A percentile compares a stretch with the other conserved stretches of the same genome.
Conservation (phyloP, 2,329 filamentous ascomycete genomes). For the Botrytis elliptica region DNA sequence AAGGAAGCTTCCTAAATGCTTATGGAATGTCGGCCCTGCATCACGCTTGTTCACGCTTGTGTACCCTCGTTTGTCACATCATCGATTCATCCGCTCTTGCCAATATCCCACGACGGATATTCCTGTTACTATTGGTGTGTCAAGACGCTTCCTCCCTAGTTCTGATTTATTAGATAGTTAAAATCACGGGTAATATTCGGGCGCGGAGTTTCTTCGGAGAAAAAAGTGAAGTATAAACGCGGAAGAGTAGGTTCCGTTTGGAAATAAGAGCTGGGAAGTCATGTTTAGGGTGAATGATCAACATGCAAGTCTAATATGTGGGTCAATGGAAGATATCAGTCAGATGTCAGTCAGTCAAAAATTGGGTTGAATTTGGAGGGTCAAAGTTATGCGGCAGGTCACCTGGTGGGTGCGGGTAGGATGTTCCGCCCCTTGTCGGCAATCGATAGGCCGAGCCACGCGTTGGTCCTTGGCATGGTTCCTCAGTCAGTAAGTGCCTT, state of each 20-base stretch:
- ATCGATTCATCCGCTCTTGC: neutral
- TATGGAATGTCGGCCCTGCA: constrained; percentile 2
- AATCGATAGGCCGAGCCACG: neutral
- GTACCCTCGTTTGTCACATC: neutral
- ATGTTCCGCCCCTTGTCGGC: neutral
- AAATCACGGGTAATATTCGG: constrained; percentile 7
- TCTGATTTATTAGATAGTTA: neutral
- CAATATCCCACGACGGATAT: neutral
- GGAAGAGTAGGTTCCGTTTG: constrained; percentile 1
- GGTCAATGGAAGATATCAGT: neutral
- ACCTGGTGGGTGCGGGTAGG: neutral
- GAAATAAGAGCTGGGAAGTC: neutral
- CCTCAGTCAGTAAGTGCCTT: neutral
- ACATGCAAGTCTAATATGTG: neutral
- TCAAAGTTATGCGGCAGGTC: neutral
- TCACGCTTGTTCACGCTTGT: neutral
- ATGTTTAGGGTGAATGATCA: neutral
- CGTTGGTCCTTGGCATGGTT: neutral
- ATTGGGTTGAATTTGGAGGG: too few relatives aligned
- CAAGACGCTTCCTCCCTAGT: neutral
- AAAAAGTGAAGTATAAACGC: neutral
- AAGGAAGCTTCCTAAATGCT: neutral
- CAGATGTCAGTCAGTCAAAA: neutral
- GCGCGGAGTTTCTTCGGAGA: neutral
- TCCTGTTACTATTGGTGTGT: neutral